Base-by-base conservation (phyloP, 2,329 filamentous ascomycete species). In the Colletotrichum tanaceti region DNA sequence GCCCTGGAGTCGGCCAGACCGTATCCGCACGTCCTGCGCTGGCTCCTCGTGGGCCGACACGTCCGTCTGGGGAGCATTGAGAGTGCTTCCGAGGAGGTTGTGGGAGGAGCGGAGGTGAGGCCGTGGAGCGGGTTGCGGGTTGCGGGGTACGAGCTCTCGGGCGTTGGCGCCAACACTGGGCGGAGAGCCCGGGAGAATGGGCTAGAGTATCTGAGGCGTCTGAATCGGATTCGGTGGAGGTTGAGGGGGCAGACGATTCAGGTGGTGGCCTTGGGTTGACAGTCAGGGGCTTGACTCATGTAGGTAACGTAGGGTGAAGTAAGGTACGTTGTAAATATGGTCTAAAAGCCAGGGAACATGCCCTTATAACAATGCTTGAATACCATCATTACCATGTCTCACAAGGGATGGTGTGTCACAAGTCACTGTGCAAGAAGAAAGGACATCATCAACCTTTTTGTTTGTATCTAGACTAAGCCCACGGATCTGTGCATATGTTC, bases 31-130 rank as follows among this genome's bases (percentile, higher is more conserved):
- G 63, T 72, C 28, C 24, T 58, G 46, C 49, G 47, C 1, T 73
- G 72, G 71, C 50, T 73, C 9, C 68, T 73, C 11, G 68, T 73
- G 38, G 60, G 38, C 13, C 64, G 63, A 13, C 47, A 62, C 52
- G 63, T 20, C 4, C 61, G 58, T 3, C 63, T 47, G 9, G 16
- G 49, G 28, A 54, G 22, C 14, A 11, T 28, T 32, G 32, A 0
- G 39, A 1, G 32, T 2, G 16, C 18, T 18, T 9, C 6, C 2
- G 32, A 43, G 11, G 13, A 6, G n/a, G n/a, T n/a, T n/a, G 2
- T 22, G 1, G 49, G 16, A 1, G 3, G 5, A 11, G 35, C 4
- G 5, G n/a, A 14, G 18, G n/a, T 55, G 43, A 57, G 16, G 44
- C 63, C 41, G 0, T 55, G 63, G 63, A 47, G 58, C 43, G 58